A percentile compares a stretch with the other conserved stretches of the same genome.
Evolutionary conservation across 768 basidiomycete species (phyloP).

Genomic region (Flagelloscypha sp.): DNA sequence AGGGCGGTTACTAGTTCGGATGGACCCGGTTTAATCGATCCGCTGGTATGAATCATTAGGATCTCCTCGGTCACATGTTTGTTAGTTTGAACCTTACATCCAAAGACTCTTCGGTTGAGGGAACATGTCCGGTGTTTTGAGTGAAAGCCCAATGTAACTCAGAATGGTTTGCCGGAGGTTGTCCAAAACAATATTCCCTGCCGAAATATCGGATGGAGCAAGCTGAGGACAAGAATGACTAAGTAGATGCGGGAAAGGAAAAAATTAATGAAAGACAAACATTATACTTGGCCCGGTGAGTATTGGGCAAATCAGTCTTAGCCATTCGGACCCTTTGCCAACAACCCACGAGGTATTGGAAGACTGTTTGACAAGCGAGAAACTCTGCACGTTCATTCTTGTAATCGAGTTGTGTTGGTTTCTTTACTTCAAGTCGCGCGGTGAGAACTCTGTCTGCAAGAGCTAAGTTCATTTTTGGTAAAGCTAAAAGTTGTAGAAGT

Average conservation of each 20-base stretch:
- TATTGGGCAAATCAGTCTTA: conserved; percentile 50
- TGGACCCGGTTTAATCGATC: too few relatives aligned
- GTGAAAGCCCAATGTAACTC: conserved; percentile 78
- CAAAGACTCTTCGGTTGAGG: conserved; percentile 77
- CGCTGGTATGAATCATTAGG: too few relatives aligned
- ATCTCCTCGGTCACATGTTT: conserved; percentile 36
- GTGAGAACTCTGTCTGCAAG: conserved; percentile 76
- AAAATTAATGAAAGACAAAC: too few relatives aligned
- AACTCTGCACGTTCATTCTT: conserved; percentile 67
- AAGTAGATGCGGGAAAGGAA: too few relatives aligned
- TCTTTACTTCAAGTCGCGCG: conserved; percentile 75
- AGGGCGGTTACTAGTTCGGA: conserved; percentile 76
- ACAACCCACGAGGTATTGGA: conserved; percentile 86
- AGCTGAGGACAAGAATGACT: too few relatives aligned
- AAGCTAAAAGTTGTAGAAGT: conserved; percentile 6
- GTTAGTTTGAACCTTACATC: not conserved
- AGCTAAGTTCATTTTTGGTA: conserved; percentile 36
- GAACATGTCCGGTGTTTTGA: conserved; percentile 94
- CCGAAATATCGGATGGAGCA: conserved; percentile 50
- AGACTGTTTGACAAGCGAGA: conserved; percentile 68
- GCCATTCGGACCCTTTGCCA: conserved; percentile 80
- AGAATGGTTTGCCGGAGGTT: conserved; percentile 77
- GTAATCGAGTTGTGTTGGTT: conserved; percentile 60
- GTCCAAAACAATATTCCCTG: conserved; percentile 55
- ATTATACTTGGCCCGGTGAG: too few relatives aligned